Conservation (phyloP, 2,329 filamentous ascomycete species). For the Nemania serpens region DNA sequence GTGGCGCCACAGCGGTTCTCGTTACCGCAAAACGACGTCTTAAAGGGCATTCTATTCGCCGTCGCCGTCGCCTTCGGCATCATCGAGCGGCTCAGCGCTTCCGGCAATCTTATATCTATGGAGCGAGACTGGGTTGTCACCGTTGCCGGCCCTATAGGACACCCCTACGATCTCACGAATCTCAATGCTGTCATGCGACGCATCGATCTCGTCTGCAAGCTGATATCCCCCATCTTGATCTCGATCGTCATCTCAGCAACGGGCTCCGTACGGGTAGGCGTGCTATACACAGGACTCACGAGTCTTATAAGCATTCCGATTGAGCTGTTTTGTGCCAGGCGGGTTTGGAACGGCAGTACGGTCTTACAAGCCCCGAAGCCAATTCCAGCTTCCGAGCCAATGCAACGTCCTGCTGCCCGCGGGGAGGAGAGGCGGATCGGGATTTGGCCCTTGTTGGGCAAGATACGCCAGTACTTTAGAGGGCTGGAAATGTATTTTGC, state of each 20-base stretch:
- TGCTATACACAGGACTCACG: conserved; percentile 51
- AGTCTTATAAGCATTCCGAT: conserved; percentile 48
- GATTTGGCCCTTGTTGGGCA: conserved; percentile 20
- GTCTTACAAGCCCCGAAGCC: conserved; percentile 41
- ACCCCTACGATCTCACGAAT: conserved; percentile 46
- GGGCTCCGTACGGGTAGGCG: conserved; percentile 49
- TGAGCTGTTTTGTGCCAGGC: conserved; percentile 46
- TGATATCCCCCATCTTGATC: conserved; percentile 57
- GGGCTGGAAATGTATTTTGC: conserved; percentile 46
- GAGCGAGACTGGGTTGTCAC: conserved; percentile 52
- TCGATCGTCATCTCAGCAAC: conserved; percentile 51
- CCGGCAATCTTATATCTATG: conserved; percentile 51
- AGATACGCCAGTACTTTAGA: conserved; percentile 34
- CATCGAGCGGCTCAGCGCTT: conserved; percentile 48
- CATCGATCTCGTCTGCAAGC: conserved; percentile 63
- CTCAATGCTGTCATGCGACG: conserved; percentile 60
- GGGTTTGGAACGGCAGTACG: conserved; percentile 45
- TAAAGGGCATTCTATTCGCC: conserved; percentile 43
- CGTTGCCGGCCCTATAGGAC: conserved; percentile 41
- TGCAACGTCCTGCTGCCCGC: background rate
- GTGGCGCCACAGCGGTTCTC: conserved; percentile 19
- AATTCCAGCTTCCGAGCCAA: conserved; percentile 2
- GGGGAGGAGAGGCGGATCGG: background rate
- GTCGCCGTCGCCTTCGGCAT: conserved; percentile 46
- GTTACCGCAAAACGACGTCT: conserved; percentile 30